Conservation (phyloP, 495 filamentous ascomycete genomes). For the Emericellopsis terricola region DNA sequence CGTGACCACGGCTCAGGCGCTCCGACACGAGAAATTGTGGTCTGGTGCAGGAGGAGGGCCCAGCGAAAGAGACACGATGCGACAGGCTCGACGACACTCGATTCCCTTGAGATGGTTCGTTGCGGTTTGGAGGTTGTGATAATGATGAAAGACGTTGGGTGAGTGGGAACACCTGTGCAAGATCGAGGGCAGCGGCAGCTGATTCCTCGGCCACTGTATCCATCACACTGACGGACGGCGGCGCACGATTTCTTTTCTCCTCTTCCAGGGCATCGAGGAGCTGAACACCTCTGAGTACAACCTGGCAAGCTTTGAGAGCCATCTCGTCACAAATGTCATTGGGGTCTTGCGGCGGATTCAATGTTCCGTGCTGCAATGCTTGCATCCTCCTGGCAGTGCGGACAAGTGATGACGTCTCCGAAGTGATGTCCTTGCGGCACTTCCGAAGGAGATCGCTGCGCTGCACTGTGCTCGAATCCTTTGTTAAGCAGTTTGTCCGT, state of each 20-base stretch:
- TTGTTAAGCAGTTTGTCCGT: constrained; percentile 68
- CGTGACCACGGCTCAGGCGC: constrained; percentile 59
- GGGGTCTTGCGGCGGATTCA: constrained; percentile 36
- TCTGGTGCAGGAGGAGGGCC: constrained; percentile 20
- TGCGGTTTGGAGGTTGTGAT: constrained; percentile 12
- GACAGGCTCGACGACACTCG: constrained; percentile 31
- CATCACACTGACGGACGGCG: constrained; percentile 32
- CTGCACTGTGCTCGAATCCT: constrained; percentile 58
- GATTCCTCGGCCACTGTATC: constrained; percentile 44
- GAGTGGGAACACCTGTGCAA: background rate
- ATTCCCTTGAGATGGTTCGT: constrained; percentile 11
- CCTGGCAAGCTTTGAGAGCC: constrained; percentile 82
- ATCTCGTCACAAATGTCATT: constrained; percentile 79
- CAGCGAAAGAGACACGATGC: constrained; percentile 33
- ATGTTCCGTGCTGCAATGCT: constrained; percentile 28
- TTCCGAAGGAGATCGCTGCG: constrained; percentile 58
- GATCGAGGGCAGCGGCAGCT: constrained; percentile 5
- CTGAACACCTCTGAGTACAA: constrained; percentile 75
- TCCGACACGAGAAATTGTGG: constrained; percentile 34
- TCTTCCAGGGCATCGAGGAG: constrained; percentile 87
- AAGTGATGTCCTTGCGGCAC: constrained; percentile 69
- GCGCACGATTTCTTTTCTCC: constrained; percentile 30
- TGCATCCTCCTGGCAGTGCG: constrained; percentile 72
- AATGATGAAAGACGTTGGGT: constrained; percentile 23
- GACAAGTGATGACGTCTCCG: constrained; percentile 77